Conservation (phyloP, 78 protist species). For the Diacronema lutheri region DNA sequence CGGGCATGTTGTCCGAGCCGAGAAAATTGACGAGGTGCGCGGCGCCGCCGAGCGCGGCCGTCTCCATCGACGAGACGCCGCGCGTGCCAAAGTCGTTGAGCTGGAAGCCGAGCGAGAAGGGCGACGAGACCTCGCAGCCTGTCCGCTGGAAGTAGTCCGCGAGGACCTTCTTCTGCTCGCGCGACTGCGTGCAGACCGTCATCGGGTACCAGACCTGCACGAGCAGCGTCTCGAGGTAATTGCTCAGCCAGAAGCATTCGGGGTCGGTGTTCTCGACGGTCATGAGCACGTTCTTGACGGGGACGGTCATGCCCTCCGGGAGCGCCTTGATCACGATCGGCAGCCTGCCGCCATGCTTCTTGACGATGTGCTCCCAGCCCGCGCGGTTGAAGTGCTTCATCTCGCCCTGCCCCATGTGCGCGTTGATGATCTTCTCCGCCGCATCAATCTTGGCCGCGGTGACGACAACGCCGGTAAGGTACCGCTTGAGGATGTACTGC, state of each 20-base stretch:
- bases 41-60: conserved; percentile 31
- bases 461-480: conserved; percentile 23
- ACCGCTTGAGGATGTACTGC: conserved; percentile 35
- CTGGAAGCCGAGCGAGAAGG: background rate
- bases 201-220: conserved; percentile 59
- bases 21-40: conserved; percentile 49
- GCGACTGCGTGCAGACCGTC: conserved; percentile 49
- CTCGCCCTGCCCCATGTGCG: background rate
- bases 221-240: conserved; percentile 53
- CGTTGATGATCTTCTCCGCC: background rate
- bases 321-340: conserved; percentile 39
- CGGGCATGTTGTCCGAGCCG: conserved; percentile 50
- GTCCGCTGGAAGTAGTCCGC: background rate
- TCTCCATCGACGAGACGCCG: conserved; percentile 37
- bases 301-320: conserved; percentile 36
- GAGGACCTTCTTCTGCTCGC: conserved; percentile 36
- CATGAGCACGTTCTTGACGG: background rate
- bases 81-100: conserved; percentile 51
- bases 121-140: background rate
- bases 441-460: conserved; percentile 30
- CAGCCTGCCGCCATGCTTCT: conserved; percentile 40
- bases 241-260: conserved; percentile 32
- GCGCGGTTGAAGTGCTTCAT: background rate
- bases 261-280: conserved; percentile 45
- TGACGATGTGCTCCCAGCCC: conserved; percentile 44